These are phyloP conservation scores for Periconia sp. DNA, from an alignment of 2,329 filamentous ascomycete genomes.

Conservation along the genomic window DNA sequence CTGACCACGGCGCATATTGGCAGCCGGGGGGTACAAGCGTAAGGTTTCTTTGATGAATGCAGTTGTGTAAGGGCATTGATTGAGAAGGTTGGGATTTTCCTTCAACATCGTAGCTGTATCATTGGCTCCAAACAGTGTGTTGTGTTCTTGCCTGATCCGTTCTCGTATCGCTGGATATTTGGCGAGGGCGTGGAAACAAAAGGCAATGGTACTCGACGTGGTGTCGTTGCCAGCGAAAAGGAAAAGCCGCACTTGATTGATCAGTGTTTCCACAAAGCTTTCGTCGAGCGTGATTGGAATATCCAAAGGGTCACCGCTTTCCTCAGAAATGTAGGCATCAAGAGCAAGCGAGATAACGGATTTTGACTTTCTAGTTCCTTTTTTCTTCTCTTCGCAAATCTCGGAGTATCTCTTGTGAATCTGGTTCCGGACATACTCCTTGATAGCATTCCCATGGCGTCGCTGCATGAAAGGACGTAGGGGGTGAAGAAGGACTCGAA, in stretches of 20 bases:
- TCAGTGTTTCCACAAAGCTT: background rate
- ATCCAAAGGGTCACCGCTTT: conserved; percentile 12
- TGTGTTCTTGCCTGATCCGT: conserved; percentile 30
- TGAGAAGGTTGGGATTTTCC: no score
- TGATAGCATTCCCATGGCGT: conserved; percentile 14
- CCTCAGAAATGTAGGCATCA: conserved; percentile 17
- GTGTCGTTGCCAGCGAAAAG: conserved; percentile 42
- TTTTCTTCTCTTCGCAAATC: conserved; percentile 1
- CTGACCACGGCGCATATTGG: no score
- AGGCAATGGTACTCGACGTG: conserved; percentile 35
- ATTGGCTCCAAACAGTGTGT: conserved; percentile 34
- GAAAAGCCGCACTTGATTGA: conserved; percentile 22
- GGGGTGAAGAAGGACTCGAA: conserved; percentile 22
- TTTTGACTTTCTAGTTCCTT: background rate
- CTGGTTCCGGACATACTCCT: conserved; percentile 13
- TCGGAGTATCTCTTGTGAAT: conserved; percentile 12
- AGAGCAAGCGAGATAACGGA: conserved; percentile 3
- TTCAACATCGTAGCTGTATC: no score
- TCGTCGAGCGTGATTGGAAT: background rate
- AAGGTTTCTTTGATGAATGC: no score
- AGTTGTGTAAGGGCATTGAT: no score
- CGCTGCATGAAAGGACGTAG: conserved; percentile 35
- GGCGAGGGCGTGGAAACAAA: conserved; percentile 28
- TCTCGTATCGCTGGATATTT: conserved; percentile 23
- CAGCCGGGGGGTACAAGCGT: no score